Base-by-base conservation (phyloP, 306 rosid genomes). In the Pyrus communis region DNA sequence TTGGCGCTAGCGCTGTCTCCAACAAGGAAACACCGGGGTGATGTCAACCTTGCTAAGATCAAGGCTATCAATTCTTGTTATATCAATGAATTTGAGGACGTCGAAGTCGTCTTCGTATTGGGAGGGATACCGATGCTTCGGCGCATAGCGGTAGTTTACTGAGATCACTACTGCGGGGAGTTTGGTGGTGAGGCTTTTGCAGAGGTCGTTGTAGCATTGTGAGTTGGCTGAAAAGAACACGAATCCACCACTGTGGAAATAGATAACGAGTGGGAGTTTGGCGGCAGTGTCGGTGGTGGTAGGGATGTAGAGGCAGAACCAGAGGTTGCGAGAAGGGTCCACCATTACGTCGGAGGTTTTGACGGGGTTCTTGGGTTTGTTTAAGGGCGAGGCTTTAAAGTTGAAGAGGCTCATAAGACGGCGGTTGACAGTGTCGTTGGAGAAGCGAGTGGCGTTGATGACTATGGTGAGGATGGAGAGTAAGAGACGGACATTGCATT, bases 61-160 rank as follows among this genome's bases (percentile, higher is more conserved):
- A 58, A 31, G 68, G 4, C 31, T 25, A 2, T 15, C 10, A 18
- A 27, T 33, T 18, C n/a, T 52, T 38, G 31, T 19, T 11, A 11
- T 19, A n/a, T 81, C 79, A n/a, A 76, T 22, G 67, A 75, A 76
- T 30, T 51, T 65, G 14, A 81, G 38, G 13, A 62, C 74, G 52
- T 81, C 84, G 38, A 81, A 45, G 1, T 54, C 78, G 46, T 81
- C 84, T 8, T 81, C 84, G 65, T 71, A 81, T 12, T 71, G 73
- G 23, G 73, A 60, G 3, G 81, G 84, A 25, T 28, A 70, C 9
- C 55, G 66, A 43, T 81, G 78, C 73, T 81, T 74, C 3, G 77
- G 78, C 5, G 77, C 62, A 4, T 76, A 69, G 3, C 75, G 62
- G 77, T 81, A 81, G 64, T 81, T 75, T 28, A 76, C 70, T 8